Evolutionary conservation across 805 yeast genomes (phyloP).

Genomic region (Kodamaea sagamina): DNA sequence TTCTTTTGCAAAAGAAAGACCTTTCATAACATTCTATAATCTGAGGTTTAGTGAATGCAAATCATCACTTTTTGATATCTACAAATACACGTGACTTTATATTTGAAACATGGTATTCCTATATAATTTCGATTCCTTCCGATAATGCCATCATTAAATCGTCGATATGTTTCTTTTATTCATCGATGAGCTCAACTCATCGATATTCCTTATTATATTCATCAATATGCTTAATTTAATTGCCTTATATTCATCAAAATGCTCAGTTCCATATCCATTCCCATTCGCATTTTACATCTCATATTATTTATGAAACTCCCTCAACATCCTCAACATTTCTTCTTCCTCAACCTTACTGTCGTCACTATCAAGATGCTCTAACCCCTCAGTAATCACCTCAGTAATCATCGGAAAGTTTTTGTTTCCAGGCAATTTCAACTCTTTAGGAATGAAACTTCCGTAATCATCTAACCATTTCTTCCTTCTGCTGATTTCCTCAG

Average conservation of each 20-base stretch:
- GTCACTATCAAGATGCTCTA: conserved; percentile 27
- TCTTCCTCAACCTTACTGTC: conserved; percentile 20
- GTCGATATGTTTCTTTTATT: too few relatives aligned
- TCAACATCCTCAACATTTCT: conserved; percentile 25
- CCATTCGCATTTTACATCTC: not conserved
- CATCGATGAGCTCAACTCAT: too few relatives aligned
- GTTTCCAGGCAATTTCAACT: conserved; percentile 42
- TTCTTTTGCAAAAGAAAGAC: conserved; percentile 1
- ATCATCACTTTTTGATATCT: too few relatives aligned
- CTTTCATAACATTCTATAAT: not conserved
- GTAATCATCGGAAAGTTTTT: conserved; percentile 37
- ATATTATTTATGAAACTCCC: conserved; percentile 3
- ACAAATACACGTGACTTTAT: too few relatives aligned
- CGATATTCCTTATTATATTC: too few relatives aligned
- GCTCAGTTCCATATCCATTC: too few relatives aligned
- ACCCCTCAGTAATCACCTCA: conserved; percentile 45
- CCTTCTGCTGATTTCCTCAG: conserved; percentile 37
- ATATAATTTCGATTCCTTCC: too few relatives aligned
- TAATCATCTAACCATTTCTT: conserved; percentile 38
- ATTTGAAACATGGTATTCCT: too few relatives aligned
- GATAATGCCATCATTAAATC: too few relatives aligned
- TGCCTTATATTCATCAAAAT: too few relatives aligned
- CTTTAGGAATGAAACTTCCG: conserved; percentile 44
- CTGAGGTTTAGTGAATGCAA: too few relatives aligned
- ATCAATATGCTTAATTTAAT: too few relatives aligned